Conservation (phyloP, 106 monocot species). For the Xerophyta viscosa region DNA sequence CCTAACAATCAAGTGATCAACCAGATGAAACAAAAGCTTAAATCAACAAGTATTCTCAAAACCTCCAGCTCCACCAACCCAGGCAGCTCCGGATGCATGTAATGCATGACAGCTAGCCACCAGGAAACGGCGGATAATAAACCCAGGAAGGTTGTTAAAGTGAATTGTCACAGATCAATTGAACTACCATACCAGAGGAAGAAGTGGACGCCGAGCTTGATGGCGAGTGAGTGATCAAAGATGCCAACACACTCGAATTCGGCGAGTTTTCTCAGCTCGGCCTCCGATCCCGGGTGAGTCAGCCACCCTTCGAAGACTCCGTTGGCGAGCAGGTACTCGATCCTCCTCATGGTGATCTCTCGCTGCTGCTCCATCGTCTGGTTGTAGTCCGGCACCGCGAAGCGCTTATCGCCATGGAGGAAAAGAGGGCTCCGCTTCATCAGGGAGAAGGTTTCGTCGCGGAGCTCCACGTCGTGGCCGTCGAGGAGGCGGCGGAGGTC, state of each 20-base stretch:
- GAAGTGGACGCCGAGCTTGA: slow-evolving; percentile 87
- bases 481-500: slow-evolving; percentile 57
- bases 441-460: slow-evolving; percentile 59
- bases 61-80: too few relatives aligned
- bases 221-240: slow-evolving; percentile 74
- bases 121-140: too few relatives aligned
- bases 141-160: too few relatives aligned
- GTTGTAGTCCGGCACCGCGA: slow-evolving; percentile 69
- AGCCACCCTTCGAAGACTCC: slow-evolving; percentile 82
- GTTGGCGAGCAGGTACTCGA: slow-evolving; percentile 31
- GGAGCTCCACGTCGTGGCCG: slow-evolving; percentile 48
- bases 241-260: slow-evolving; percentile 40
- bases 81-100: too few relatives aligned
- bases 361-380: slow-evolving; percentile 87
- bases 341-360: slow-evolving; percentile 71
- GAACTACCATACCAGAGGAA: slow-evolving; percentile 61
- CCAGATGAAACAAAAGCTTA: too few relatives aligned
- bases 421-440: slow-evolving; percentile 76
- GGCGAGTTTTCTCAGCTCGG: slow-evolving; percentile 62
- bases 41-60: too few relatives aligned
- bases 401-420: slow-evolving; percentile 21
- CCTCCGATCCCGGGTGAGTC: slow-evolving; percentile 28
- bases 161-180: background rate
- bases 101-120: too few relatives aligned
- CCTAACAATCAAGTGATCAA: too few relatives aligned